Conservation (phyloP, 495 filamentous ascomycete species). For the Penicillium bialowiezense region DNA sequence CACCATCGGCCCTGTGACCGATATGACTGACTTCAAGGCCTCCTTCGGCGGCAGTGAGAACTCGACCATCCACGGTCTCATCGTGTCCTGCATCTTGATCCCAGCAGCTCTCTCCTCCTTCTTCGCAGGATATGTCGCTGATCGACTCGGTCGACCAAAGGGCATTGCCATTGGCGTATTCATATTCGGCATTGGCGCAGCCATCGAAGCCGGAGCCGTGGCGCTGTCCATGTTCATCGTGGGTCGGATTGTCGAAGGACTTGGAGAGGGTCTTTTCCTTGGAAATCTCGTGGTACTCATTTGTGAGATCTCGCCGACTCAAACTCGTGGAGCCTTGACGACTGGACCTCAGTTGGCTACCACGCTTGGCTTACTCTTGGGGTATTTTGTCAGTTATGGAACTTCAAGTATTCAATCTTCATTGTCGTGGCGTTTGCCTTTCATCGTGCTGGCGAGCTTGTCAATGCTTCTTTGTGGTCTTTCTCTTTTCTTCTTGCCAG, state of each 20-base stretch:
- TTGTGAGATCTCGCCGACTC: conserved; percentile 58
- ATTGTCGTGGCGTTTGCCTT: conserved; percentile 57
- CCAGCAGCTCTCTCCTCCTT: conserved; percentile 59
- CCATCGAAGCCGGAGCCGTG: conserved; percentile 46
- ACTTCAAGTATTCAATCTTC: conserved; percentile 47
- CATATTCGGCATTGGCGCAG: conserved; percentile 55
- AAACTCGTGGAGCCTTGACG: conserved; percentile 49
- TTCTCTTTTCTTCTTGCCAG: conserved; percentile 38
- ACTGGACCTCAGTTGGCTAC: conserved; percentile 55
- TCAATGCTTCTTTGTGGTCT: conserved; percentile 36
- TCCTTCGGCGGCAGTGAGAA: conserved; percentile 52
- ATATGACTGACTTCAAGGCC: conserved; percentile 53
- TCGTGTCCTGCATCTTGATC: conserved; percentile 63
- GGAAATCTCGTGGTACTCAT: conserved; percentile 57
- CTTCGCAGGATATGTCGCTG: conserved; percentile 60
- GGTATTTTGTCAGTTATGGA: conserved; percentile 65
- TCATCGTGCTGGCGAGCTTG: conserved; percentile 41
- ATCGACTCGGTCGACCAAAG: conserved; percentile 52
- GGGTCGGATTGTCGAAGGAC: conserved; percentile 53
- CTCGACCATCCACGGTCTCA: conserved; percentile 54
- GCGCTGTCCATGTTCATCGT: conserved; percentile 52
- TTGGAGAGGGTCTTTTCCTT: conserved; percentile 60
- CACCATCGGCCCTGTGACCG: conserved; percentile 59
- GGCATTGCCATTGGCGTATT: conserved; percentile 52
- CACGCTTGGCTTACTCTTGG: conserved; percentile 48